These are phyloP conservation scores for Ophiostoma sp. DNA, from an alignment of 2,329 filamentous ascomycete genomes.

Conservation along the genomic window DNA sequence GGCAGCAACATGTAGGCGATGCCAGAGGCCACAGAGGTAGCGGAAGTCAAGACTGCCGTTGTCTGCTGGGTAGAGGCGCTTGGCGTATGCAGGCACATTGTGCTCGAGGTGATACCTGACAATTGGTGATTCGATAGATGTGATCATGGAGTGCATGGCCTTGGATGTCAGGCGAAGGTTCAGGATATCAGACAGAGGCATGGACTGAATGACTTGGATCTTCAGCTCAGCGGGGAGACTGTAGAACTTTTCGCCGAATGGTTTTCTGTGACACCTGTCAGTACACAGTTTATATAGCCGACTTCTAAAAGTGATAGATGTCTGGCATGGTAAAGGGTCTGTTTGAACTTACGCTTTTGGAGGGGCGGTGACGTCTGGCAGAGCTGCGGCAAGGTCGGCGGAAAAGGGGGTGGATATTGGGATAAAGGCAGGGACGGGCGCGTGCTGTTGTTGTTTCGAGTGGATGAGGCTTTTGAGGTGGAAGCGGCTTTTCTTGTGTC, in stretches of 20 bases:
- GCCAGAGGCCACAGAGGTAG: slow-evolving; percentile 60
- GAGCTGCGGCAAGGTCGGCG: neutral
- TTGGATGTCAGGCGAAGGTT: slow-evolving; percentile 55
- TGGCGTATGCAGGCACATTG: slow-evolving; percentile 56
- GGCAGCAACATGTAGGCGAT: slow-evolving; percentile 58
- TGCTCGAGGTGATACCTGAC: slow-evolving; percentile 56
- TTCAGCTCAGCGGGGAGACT: slow-evolving; percentile 57
- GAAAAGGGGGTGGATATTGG: neutral
- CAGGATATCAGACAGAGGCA: slow-evolving; percentile 57
- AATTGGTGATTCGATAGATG: slow-evolving; percentile 56
- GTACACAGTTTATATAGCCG: slow-evolving; percentile 28
- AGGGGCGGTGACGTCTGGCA: neutral
- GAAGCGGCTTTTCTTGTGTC: slow-evolving; percentile 38
- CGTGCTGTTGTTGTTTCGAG: slow-evolving; percentile 16
- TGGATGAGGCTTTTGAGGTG: slow-evolving; percentile 24
- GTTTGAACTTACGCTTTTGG: slow-evolving; percentile 5
- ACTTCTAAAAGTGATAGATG: neutral
- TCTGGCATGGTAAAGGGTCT: neutral
- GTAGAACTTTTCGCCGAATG: slow-evolving; percentile 54
- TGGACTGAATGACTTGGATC: slow-evolving; percentile 55
- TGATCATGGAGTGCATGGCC: slow-evolving; percentile 55
- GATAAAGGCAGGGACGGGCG: neutral
- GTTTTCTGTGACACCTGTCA: slow-evolving; percentile 29
- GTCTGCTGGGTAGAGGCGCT: slow-evolving; percentile 54
- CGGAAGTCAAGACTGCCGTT: slow-evolving; percentile 50